Base-by-base conservation (phyloP, 495 filamentous ascomycete genomes). In the Melanomma pulvis-pyrius region DNA sequence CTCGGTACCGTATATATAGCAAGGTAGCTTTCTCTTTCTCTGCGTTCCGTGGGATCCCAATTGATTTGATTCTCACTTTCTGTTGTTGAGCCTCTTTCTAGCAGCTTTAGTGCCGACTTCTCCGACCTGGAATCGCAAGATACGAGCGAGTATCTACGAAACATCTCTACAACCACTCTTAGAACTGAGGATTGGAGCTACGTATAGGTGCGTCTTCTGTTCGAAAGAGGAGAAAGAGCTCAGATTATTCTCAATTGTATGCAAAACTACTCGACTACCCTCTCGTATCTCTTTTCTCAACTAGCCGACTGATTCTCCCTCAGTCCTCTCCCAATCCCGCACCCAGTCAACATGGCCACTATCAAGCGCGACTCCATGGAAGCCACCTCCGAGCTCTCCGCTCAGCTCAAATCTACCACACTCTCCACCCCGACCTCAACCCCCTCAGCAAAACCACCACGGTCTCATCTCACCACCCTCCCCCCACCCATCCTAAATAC, bases 301-400 rank as follows among this genome's bases (percentile, higher is more conserved):
- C n/a, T n/a, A n/a, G n/a, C 39, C 39, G n/a, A 11, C 39, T 44
- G 13, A 44, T 15, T 15, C 4, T 15, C 8, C 13, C 17, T 11
- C 17, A 15, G 39, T 2, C 39, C 39, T 15, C 2, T 17, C n/a
- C 39, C 41, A 47, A 24, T 1, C 21, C 17, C n/a, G 17, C 12
- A 26, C n/a, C 21, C 12, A 5, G 24, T 9, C 22, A 32, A 32
- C 41, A 58, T 25, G 13, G 13, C 48, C 2, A 57, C 28, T 1
- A 19, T 29, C 3, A 61, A 61, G 32, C 21, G 57, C 36, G 64
- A 61, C 49, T 61, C 64, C 21, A 67, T 67, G 64, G 64, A 61
- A 19, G 58, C 64, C 19, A 15, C 24, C 21, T 11, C 19, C 29
- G 47, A 46, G 21, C n/a, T 57, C 55, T 22, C 47, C 28, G 19